phyloP scores from a whole-genome alignment of 2,329 filamentous ascomycete genomes.

The Aureobasidium sp. region DNA sequence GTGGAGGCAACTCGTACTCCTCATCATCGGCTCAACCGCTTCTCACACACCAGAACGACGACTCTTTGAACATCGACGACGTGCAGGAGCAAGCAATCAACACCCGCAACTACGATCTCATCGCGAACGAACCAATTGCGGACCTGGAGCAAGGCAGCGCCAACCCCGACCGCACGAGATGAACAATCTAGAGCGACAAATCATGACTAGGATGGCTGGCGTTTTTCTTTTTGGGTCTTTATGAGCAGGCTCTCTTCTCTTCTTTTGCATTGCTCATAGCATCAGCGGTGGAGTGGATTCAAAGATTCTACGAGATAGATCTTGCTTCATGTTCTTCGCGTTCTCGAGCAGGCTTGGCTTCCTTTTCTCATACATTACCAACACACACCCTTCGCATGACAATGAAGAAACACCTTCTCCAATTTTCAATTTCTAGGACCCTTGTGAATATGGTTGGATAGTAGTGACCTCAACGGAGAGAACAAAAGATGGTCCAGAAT shows the following conservation, averaged over 20 bases:
- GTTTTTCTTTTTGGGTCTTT: not conserved
- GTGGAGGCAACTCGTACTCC: constrained; percentile 1
- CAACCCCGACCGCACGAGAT: constrained; percentile 18
- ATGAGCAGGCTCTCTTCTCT: constrained; percentile 4
- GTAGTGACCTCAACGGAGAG: too few relatives aligned
- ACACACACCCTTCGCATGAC: not conserved
- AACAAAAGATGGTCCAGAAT: too few relatives aligned
- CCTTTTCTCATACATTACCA: not conserved
- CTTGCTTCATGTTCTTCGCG: not conserved
- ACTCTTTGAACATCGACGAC: constrained; percentile 22
- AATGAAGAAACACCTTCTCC: not conserved
- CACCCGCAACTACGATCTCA: constrained; percentile 29
- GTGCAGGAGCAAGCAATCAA: constrained; percentile 29
- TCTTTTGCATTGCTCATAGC: constrained; percentile 5
- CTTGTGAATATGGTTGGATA: not conserved
- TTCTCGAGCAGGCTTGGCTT: not conserved
- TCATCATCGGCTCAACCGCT: constrained; percentile 17
- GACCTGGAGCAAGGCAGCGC: constrained; percentile 30
- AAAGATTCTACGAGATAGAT: constrained; percentile 5
- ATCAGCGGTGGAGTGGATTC: constrained; percentile 5
- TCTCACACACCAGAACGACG: constrained; percentile 8
- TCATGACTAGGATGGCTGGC: constrained; percentile 8
- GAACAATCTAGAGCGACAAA: not conserved
- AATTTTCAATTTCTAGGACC: not conserved
- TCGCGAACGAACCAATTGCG: constrained; percentile 26